These are phyloP conservation scores for Scleroderma citrinum DNA, from an alignment of 768 basidiomycete species.

Conservation along the genomic window DNA sequence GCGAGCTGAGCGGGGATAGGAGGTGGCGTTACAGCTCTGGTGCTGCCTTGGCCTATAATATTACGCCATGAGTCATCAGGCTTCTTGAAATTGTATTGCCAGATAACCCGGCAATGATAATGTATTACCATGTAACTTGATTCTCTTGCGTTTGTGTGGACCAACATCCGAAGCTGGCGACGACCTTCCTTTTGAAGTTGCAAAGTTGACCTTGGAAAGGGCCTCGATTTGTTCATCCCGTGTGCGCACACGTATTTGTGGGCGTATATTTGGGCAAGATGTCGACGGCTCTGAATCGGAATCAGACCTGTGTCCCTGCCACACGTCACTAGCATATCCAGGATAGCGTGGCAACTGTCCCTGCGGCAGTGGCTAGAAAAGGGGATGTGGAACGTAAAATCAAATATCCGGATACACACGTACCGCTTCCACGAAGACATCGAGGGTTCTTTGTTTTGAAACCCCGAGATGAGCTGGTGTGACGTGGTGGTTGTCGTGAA, in stretches of 20 bases:
- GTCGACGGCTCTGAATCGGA: slow-evolving; percentile 16
- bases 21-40: slow-evolving; percentile 16
- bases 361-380: slow-evolving; percentile 17
- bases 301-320: slow-evolving; percentile 8
- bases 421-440: slow-evolving; percentile 56
- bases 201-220: slow-evolving; percentile 18
- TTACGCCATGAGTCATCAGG: slow-evolving; percentile 1
- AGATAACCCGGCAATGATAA: slow-evolving; percentile 6
- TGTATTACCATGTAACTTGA: neutral
- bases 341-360: slow-evolving; percentile 24
- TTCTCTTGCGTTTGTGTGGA: slow-evolving; percentile 10
- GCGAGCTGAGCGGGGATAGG: slow-evolving; percentile 19
- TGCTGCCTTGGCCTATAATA: neutral
- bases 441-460: slow-evolving; percentile 47
- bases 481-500: slow-evolving; percentile 43
- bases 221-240: slow-evolving; percentile 26
- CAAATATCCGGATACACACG: slow-evolving; percentile 13
- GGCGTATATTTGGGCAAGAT: slow-evolving; percentile 2
- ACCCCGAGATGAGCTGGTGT: slow-evolving; percentile 54
- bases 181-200: slow-evolving; percentile 5
- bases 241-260: slow-evolving; percentile 11
- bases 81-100: neutral
- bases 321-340: slow-evolving; percentile 3
- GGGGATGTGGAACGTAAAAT: slow-evolving; percentile 5
- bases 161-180: slow-evolving; percentile 14